Evolutionary conservation across 345 rosid species (phyloP).

Genomic region (Schrenkiella parvula): DNA sequence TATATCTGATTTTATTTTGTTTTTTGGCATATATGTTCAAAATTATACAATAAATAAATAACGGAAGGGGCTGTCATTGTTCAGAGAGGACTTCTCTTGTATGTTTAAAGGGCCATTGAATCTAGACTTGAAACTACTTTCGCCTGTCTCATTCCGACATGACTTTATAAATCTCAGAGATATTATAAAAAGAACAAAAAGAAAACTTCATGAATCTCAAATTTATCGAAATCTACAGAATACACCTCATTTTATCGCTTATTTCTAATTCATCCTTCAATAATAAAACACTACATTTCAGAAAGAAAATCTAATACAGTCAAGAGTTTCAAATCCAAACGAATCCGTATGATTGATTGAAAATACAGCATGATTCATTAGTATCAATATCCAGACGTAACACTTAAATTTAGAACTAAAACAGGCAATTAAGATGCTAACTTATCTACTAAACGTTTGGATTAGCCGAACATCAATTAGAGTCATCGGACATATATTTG

Average conservation of each 20-base stretch:
- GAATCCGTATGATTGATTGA: background rate
- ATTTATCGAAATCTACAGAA: background rate
- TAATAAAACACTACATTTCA: background rate
- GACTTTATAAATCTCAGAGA: background rate
- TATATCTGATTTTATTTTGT: background rate
- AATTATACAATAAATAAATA: background rate
- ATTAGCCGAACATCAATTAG: background rate
- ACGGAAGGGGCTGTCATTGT: conserved; percentile 28
- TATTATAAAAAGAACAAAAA: background rate
- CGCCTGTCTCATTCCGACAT: conserved; percentile 18
- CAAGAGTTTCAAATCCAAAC: background rate
- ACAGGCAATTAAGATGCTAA: background rate
- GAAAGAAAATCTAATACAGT: background rate
- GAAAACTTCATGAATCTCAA: background rate
- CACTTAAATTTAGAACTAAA: background rate
- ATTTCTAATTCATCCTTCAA: background rate
- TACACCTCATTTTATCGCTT: background rate
- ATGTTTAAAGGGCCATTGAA: conserved; percentile 23
- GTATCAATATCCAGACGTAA: background rate
- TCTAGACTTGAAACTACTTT: conserved; percentile 28
- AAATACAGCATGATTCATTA: background rate
- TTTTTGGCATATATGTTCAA: background rate
- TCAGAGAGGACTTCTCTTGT: conserved; percentile 28
- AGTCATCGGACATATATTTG: background rate
- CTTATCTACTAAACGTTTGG: background rate